Base-by-base conservation (phyloP, 495 filamentous ascomycete genomes). In the Echria macrotheca region DNA sequence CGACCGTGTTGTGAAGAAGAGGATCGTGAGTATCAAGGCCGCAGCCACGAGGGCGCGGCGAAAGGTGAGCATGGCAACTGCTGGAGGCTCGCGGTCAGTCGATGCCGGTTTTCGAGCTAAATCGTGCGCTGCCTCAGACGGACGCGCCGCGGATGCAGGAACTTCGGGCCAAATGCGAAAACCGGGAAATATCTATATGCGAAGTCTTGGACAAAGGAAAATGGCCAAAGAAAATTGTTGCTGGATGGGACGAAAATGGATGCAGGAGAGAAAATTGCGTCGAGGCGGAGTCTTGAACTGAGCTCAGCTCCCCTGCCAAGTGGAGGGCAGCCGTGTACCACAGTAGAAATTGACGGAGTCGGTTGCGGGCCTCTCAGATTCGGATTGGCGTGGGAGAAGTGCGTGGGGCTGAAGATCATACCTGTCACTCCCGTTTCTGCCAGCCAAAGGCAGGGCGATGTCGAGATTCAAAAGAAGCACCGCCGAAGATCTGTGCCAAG, bases 31-130 rank as follows among this genome's bases (percentile, higher is more conserved):
- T 50, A 94, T 55, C 63, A 81, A 75, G 50, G 75, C 72, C 31
- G 87, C 81, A 25, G 82, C 72, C 52, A 91, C 61, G 28, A 91
- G 68, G 55, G 84, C 81, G 67, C 84, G 82, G 56, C 81, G 78
- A 59, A 89, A 87, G 45, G 85, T 85, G 55, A 89, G 59, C 71
- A 76, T 74, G 23, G 33, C 55, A 40, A 19, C 22, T 44, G 35
- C 31, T 47, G 17, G 47, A 23, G 28, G 38, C 51, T 55, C 38
- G 26, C 50, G 37, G 43, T 36, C 12, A 31, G 28, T 31, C 28
- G 6, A 31, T 31, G 28, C 12, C 12, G 7, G 28, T 31, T 6
- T 31, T 6, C 28, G 28, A 31, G 6, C 12, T 31, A 31, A 12
- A n/a, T n/a, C n/a, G n/a, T n/a, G n/a, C n/a, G n/a, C n/a, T n/a